Base-by-base conservation (phyloP, 257 asterid species). In the Lycium ferocissimum region DNA sequence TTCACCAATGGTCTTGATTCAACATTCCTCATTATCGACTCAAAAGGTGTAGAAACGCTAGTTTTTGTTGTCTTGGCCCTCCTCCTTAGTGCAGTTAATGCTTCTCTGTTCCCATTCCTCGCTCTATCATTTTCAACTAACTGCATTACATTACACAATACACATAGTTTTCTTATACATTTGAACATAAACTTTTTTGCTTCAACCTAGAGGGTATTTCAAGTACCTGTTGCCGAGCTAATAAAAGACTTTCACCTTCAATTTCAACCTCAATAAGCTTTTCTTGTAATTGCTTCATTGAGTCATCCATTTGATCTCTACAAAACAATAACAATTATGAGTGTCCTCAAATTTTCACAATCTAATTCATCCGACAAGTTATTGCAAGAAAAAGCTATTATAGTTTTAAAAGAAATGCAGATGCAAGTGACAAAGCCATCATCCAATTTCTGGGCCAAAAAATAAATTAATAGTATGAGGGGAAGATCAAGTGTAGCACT, bases 91-190 rank as follows among this genome's bases (percentile, higher is more conserved):
- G 93, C 93, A 38, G 98, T 94, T 90, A 95, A 85, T 65, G 97
- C 98, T 92, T 96, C 98, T 86, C 98, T 91, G 88, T 91, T 93
- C 65, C 96, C 93, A 40, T 94, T 94, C 88, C 99, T 93, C 87
- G 89, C 83, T 90, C 90, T 90, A 90, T 96, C 99, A 56, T 86
- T 94, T 85, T 95, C 98, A 88, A 96, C 95, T 82, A 91, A 56
- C 98, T 95, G 93, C 95, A 90, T 66, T 45, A 83, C 85, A 84
- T 85, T 76, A 67, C 53, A 83, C 85, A 84, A 84, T 76, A 67
- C 53, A 49, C 53, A 33, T 51, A 15, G 45, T 53, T 83, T 45
- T 12, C 35, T 53, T 33, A 35, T 11, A 67, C 67, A 83, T 49
- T 54, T 54, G 53, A 84, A 47, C 72, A 37, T 61, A 58, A 82